phyloP scores from a whole-genome alignment of 306 rosid genomes.

The Mimosa bimucronata region DNA sequence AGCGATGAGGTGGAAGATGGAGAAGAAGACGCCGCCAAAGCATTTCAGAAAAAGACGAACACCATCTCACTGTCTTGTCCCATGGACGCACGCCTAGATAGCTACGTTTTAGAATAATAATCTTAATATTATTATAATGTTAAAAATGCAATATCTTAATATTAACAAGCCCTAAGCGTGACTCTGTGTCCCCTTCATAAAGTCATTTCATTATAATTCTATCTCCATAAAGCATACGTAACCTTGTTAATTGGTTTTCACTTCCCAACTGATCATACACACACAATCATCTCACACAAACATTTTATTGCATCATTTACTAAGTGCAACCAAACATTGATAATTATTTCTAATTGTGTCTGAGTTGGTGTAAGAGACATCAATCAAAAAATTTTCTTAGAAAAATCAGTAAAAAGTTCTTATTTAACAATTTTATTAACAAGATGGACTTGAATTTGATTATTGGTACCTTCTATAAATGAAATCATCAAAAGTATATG shows the following conservation, averaged over 20 bases:
- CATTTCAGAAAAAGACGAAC: slow-evolving; percentile 41
- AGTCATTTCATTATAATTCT: slow-evolving; percentile 37
- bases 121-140: slow-evolving; percentile 34
- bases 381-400: neutral
- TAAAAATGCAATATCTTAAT: slow-evolving; percentile 21
- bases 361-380: neutral
- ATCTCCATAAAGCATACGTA: slow-evolving; percentile 55
- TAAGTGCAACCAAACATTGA: neutral
- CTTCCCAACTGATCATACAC: slow-evolving; percentile 32
- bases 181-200: slow-evolving; percentile 52
- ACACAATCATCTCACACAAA: slow-evolving; percentile 46
- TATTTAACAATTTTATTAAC: too few species aligned
- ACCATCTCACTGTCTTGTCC: slow-evolving; percentile 53
- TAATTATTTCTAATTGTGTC: neutral
- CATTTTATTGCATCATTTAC: neutral
- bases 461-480: too few species aligned
- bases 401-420: too few species aligned
- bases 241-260: slow-evolving; percentile 62
- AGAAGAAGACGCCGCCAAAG: slow-evolving; percentile 55
- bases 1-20: slow-evolving; percentile 30
- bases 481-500: too few species aligned
- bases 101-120: slow-evolving; percentile 1
- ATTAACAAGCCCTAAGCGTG: slow-evolving; percentile 34
- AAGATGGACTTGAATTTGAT: too few species aligned
- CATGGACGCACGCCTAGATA: slow-evolving; percentile 53